Evolutionary conservation across 2,329 filamentous ascomycete species (phyloP), one percentile per base, ranked within the genome.

Genomic region (Corynespora cassiicola): DNA sequence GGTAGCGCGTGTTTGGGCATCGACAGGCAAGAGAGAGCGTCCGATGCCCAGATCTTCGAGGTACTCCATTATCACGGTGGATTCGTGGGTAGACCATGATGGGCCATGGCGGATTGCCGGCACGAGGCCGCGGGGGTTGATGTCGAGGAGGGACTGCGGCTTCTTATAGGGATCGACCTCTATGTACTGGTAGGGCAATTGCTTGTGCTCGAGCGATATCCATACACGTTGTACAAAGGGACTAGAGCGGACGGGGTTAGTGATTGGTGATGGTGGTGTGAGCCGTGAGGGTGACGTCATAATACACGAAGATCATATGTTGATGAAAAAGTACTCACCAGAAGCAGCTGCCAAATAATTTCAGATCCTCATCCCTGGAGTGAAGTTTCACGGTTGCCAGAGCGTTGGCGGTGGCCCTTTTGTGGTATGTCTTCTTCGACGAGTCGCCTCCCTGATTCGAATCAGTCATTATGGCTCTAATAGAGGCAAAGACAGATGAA

Each of bases 191-290:
- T 95, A 95, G 23, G 80, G 73, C 7, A 94, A 76, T 12, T 81
- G 79, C 64, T 94, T 94, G 55, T 84, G 76, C 65, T 95, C 89
- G 22, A 95, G 76, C 1, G 89, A 87, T 49, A 95, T 94, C 90
- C 90, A 95, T 17, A 94, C 87, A 12, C 89, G 82, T 63, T 95
- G 89, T 2, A 90, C 89, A 62, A 92, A 94, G 17, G 89, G 89
- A 59, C 86, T 88, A 39, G 7, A 36, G 24, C 2, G 8, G 3
- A 12, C 9, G 15, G 12, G 21, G 44, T 61, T 47, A 59, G 46
- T 12, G 7, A 24, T 12, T 11, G 25, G 15, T 21, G 20, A 23
- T 12, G 18, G 17, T 17, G 19, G n/a, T n/a, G 19, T 12, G 24
- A 17, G 12, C 39, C 12, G 11, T n/a, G 27, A 19, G 9, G 7